Percentiles rank a stretch among this genome's conserved stretches.
These are phyloP conservation scores for Tetrahymena malaccensis DNA, from an alignment of 73 alveolate species.

Conservation along the genomic window DNA sequence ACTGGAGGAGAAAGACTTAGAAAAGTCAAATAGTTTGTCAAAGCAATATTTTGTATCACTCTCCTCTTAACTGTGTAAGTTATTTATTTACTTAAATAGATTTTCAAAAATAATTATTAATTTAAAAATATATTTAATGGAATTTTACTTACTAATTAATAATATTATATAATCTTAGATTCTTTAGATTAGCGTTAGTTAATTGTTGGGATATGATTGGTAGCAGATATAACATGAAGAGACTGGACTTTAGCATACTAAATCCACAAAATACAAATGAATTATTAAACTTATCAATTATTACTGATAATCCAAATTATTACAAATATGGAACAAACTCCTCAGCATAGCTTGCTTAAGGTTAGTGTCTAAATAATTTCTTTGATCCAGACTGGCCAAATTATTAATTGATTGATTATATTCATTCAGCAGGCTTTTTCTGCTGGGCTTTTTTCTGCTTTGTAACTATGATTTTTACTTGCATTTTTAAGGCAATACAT, in stretches of 20 bases:
- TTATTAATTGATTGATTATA: neutral
- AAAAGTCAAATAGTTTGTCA: neutral
- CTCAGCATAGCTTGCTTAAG: neutral
- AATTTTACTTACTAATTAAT: too few species aligned
- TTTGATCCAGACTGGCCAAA: neutral
- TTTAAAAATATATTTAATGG: too few species aligned
- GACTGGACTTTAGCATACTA: neutral
- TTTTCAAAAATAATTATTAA: neutral
- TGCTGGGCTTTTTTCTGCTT: neutral
- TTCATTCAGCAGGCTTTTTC: neutral
- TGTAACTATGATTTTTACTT: neutral
- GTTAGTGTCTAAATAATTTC: neutral
- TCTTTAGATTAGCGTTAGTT: neutral
- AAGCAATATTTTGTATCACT: neutral
- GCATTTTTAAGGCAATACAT: neutral
- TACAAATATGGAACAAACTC: neutral
- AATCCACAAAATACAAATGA: neutral
- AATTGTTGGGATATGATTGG: neutral
- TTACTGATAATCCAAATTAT: neutral
- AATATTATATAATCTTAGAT: neutral
- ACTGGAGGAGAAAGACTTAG: neutral
- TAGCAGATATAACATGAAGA: neutral
- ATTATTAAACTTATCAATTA: neutral
- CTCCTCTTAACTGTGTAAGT: neutral
- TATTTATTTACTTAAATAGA: neutral